These are phyloP conservation scores for Nemophila menziesii DNA, from an alignment of 257 asterid species.

Conservation along the genomic window DNA sequence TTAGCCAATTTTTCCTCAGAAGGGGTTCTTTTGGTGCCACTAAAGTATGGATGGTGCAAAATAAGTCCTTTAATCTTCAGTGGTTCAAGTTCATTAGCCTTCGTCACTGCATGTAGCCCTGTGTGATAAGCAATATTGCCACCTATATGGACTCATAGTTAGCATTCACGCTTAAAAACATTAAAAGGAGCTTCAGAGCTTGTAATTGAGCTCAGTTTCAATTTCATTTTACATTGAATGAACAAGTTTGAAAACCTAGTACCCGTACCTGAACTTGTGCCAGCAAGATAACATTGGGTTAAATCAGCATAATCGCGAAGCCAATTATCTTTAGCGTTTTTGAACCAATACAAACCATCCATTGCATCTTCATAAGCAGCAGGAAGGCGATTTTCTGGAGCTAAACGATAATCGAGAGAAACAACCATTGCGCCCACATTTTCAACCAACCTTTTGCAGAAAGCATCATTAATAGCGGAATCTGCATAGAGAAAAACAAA, in stretches of 20 bases:
- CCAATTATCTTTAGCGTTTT: slow-evolving; percentile 22
- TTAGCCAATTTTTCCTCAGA: slow-evolving; percentile 14
- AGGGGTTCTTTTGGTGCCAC: slow-evolving; percentile 14
- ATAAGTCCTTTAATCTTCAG: slow-evolving; percentile 20
- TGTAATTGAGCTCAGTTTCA: no score
- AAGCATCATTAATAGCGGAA: slow-evolving; percentile 13
- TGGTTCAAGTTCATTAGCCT: slow-evolving; percentile 11
- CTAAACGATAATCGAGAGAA: slow-evolving; percentile 43
- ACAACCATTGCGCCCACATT: slow-evolving; percentile 22
- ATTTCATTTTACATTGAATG: no score
- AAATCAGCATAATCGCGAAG: slow-evolving; percentile 21
- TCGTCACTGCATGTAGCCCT: slow-evolving; percentile 13
- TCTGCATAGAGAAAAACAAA: slow-evolving; percentile 29
- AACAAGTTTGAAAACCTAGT: no score
- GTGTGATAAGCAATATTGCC: slow-evolving; percentile 26
- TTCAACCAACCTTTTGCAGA: slow-evolving; percentile 23
- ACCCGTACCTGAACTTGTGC: slow-evolving; percentile 26
- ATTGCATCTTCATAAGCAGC: slow-evolving; percentile 35
- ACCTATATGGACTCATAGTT: no score
- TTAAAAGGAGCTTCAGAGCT: no score
- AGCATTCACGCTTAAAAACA: no score
- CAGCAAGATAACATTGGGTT: slow-evolving; percentile 17
- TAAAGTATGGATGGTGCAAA: slow-evolving; percentile 23
- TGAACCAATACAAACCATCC: slow-evolving; percentile 26
- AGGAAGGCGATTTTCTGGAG: slow-evolving; percentile 34